Evolutionary conservation across 2,329 filamentous ascomycete genomes (phyloP).

Genomic region (Coniochaeta prunicola): DNA sequence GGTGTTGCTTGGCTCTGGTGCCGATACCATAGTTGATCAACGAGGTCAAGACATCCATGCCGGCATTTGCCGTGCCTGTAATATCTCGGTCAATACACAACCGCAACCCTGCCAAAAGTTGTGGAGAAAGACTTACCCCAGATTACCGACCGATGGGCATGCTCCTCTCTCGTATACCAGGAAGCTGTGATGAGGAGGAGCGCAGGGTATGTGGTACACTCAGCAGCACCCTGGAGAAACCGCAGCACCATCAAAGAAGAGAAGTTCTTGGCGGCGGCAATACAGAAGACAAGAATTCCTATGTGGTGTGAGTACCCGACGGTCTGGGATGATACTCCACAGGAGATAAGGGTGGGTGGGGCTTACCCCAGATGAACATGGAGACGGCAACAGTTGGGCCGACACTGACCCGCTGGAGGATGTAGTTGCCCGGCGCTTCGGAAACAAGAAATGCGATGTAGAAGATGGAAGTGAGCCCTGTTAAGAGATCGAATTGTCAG

Average conservation of each 20-base stretch:
- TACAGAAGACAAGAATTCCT: not conserved
- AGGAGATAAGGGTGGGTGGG: too few species aligned
- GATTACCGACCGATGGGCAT: constrained; percentile 3
- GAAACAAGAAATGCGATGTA: constrained; percentile 20
- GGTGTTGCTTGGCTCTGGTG: constrained; percentile 13
- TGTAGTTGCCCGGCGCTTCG: constrained; percentile 20
- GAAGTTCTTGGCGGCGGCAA: not conserved
- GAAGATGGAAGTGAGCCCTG: constrained; percentile 21
- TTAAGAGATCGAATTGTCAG: too few species aligned
- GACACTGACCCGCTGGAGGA: constrained; percentile 25
- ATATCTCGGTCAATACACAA: too few species aligned
- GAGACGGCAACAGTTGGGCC: constrained; percentile 23
- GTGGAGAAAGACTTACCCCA: too few species aligned
- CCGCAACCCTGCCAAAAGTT: too few species aligned
- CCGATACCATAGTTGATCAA: constrained; percentile 21
- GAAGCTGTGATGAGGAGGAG: constrained; percentile 23
- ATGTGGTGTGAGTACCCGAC: too few species aligned
- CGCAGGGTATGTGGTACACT: constrained; percentile 21
- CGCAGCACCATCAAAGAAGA: not conserved
- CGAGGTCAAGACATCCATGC: constrained; percentile 22
- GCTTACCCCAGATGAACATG: constrained; percentile 19
- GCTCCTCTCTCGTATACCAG: constrained; percentile 24
- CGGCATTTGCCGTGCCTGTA: constrained; percentile 23
- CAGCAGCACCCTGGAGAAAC: constrained; percentile 18
- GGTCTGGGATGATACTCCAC: too few species aligned